A percentile compares a stretch with the other conserved stretches of the same genome.
Conservation (phyloP, 164 flowering plant genomes). For the Vitis rotundifolia region DNA sequence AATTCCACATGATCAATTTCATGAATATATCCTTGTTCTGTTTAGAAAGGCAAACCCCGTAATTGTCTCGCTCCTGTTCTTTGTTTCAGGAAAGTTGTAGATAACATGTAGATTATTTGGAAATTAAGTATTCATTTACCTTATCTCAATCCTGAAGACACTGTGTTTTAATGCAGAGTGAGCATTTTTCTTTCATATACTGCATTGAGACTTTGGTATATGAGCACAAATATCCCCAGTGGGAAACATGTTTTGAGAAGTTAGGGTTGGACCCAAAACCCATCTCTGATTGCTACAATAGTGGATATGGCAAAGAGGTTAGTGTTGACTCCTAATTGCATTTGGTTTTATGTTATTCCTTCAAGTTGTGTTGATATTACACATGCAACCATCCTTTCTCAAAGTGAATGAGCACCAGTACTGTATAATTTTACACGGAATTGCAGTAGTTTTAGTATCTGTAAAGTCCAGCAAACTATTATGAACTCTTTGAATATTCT, state of each 20-base stretch:
- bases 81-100: too few relatives aligned
- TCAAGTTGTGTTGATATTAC: neutral
- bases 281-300: conserved; percentile 52
- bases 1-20: too few relatives aligned
- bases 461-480: neutral
- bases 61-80: too few relatives aligned
- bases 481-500: neutral
- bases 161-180: conserved; percentile 52
- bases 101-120: too few relatives aligned
- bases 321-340: conserved; percentile 13
- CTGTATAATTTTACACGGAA: neutral
- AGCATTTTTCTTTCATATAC: conserved; percentile 69
- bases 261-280: conserved; percentile 56
- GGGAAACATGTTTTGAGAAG: conserved; percentile 73
- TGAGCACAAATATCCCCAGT: conserved; percentile 46
- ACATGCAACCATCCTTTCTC: neutral
- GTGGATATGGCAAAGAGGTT: conserved; percentile 65
- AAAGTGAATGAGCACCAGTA: neutral
- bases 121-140: too few relatives aligned
- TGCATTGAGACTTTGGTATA: conserved; percentile 69
- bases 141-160: too few relatives aligned
- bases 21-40: too few relatives aligned
- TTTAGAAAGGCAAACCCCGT: too few relatives aligned
- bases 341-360: neutral
- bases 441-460: neutral